Percentiles rank a stretch among this genome's conserved stretches.
phyloP scores from a whole-genome alignment of 2,329 filamentous ascomycete species.

The Trichoderma breve region DNA sequence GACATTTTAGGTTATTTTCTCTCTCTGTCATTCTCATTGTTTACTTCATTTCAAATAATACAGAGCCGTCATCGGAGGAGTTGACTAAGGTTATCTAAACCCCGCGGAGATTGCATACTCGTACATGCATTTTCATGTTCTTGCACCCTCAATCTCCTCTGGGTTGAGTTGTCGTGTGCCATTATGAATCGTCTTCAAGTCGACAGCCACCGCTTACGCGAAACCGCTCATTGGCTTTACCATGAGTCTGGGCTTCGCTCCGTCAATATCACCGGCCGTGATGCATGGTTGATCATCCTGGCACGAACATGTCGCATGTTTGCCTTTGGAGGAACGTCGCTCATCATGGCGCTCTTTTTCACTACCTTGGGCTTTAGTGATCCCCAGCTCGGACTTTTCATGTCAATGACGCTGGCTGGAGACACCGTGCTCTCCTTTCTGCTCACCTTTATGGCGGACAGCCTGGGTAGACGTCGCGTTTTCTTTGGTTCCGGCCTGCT shows the following conservation, averaged over 20 bases:
- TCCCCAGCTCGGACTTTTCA: constrained; percentile 60
- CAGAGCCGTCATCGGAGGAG: background rate
- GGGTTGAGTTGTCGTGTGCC: background rate
- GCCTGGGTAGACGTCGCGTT: constrained; percentile 54
- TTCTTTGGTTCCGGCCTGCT: constrained; percentile 51
- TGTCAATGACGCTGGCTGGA: constrained; percentile 61
- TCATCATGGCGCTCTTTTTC: constrained; percentile 62
- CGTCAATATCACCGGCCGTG: constrained; percentile 44
- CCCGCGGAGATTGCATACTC: background rate
- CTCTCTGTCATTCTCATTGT: background rate
- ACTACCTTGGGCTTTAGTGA: constrained; percentile 55
- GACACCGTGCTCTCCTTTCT: constrained; percentile 59
- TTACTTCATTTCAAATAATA: background rate
- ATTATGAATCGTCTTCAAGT: background rate
- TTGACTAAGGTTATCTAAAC: background rate
- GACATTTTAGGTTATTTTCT: background rate
- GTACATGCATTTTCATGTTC: background rate
- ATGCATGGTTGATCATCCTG: constrained; percentile 55
- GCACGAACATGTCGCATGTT: constrained; percentile 56
- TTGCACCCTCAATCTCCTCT: background rate
- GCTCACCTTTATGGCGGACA: constrained; percentile 58
- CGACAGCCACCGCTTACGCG: background rate
- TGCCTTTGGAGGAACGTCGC: constrained; percentile 59
- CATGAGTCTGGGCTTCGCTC: constrained; percentile 50
- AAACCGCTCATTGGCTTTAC: constrained; percentile 32